Conservation (phyloP, 148 eudicot genomes). For the Amaranthus palmeri region DNA sequence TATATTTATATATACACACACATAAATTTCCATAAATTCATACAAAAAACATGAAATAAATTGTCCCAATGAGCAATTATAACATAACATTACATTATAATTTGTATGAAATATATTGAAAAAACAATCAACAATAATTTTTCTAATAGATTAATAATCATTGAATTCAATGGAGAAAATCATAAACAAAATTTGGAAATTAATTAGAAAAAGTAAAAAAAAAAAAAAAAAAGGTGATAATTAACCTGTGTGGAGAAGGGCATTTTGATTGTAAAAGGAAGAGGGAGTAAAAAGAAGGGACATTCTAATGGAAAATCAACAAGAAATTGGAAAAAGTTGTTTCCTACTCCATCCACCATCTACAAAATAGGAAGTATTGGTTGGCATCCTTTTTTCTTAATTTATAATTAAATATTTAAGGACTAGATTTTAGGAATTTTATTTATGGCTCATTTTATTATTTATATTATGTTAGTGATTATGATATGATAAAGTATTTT, state of each 20-base stretch:
- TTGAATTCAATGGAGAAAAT: too few relatives aligned
- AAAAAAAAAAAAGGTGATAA: background rate
- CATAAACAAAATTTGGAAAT: background rate
- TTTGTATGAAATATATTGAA: background rate
- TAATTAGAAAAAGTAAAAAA: background rate
- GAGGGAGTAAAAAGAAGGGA: slow-evolving; percentile 26
- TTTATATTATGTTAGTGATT: too few relatives aligned
- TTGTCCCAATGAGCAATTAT: too few relatives aligned
- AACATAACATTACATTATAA: too few relatives aligned
- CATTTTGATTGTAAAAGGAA: slow-evolving; percentile 35
- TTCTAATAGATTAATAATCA: too few relatives aligned
- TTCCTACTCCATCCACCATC: slow-evolving; percentile 46
- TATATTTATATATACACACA: too few relatives aligned
- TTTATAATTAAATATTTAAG: background rate
- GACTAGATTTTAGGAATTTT: slow-evolving; percentile 1
- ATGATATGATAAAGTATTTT: too few relatives aligned
- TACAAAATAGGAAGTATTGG: slow-evolving; percentile 29
- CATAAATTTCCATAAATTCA: too few relatives aligned
- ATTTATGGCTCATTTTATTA: background rate
- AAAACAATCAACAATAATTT: too few relatives aligned
- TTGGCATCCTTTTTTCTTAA: slow-evolving; percentile 18
- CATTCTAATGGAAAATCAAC: slow-evolving; percentile 30
- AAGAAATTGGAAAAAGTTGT: slow-evolving; percentile 18
- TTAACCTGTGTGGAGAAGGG: slow-evolving; percentile 31
- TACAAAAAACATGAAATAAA: too few relatives aligned